phyloP scores from a whole-genome alignment of 768 basidiomycete species.

The Agrocybe pediades region DNA sequence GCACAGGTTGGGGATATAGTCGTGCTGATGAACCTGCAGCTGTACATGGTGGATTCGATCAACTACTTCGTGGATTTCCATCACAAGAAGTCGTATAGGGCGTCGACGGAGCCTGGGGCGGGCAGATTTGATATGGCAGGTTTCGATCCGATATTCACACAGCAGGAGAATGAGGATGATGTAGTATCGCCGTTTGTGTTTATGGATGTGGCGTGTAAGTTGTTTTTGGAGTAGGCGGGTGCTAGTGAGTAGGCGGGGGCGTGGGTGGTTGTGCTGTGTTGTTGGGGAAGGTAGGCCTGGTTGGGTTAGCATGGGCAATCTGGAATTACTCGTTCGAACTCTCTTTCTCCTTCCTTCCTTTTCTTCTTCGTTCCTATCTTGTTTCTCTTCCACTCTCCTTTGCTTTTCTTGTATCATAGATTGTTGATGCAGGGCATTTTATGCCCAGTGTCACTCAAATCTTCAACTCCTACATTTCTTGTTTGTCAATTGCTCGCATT shows the following conservation, averaged over 20 bases:
- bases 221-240: conserved; percentile 93
- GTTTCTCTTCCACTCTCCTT: not conserved
- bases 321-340: no score
- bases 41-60: conserved; percentile 93
- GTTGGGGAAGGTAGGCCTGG: not conserved
- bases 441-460: not conserved
- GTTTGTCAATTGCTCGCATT: no score
- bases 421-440: no score
- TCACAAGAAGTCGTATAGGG: conserved; percentile 92
- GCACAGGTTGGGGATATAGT: conserved; percentile 90
- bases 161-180: conserved; percentile 58
- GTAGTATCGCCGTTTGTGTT: conserved; percentile 92
- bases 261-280: not conserved
- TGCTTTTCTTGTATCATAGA: no score
- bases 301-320: no score
- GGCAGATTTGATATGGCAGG: conserved; percentile 71
- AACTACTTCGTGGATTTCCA: conserved; percentile 99
- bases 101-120: conserved; percentile 65
- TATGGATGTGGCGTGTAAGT: conserved; percentile 91
- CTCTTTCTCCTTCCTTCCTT: no score
- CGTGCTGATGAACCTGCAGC: conserved; percentile 95
- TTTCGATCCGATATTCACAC: conserved; percentile 47
- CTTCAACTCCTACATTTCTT: no score
- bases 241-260: conserved; percentile 29
- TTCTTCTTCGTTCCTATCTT: no score